Evolutionary conservation across 805 yeast genomes (phyloP).

Genomic region (Candida pseudofarinosa): DNA sequence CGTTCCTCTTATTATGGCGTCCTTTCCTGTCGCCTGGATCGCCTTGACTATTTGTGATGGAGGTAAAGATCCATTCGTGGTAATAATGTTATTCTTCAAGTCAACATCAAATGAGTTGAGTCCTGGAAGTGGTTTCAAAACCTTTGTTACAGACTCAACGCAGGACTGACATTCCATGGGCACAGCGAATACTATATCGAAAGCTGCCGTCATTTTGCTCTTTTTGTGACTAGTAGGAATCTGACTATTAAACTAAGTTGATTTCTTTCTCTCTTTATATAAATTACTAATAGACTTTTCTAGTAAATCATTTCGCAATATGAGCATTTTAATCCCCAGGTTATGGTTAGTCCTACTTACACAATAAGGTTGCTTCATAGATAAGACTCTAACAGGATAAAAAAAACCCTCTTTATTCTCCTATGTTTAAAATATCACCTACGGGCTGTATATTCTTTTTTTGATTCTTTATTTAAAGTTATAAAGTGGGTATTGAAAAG

Average conservation of each 20-base stretch:
- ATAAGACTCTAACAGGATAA: too few relatives aligned
- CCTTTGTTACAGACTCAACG: conserved; percentile 53
- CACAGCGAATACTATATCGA: conserved; percentile 77
- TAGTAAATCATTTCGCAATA: background rate
- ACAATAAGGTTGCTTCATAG: too few relatives aligned
- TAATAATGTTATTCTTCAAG: conserved; percentile 55
- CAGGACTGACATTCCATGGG: conserved; percentile 79
- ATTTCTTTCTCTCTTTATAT: background rate
- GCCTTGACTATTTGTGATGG: conserved; percentile 72
- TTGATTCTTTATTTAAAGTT: too few relatives aligned
- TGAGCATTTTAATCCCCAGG: background rate
- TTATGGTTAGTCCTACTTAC: background rate
- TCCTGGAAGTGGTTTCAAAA: conserved; percentile 50
- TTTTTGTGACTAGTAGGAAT: too few relatives aligned
- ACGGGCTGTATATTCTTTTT: too few relatives aligned
- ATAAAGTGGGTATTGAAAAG: too few relatives aligned
- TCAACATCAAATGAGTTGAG: conserved; percentile 53
- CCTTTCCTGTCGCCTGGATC: conserved; percentile 72
- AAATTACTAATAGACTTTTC: background rate
- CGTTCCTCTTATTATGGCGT: conserved; percentile 89
- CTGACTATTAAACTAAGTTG: background rate
- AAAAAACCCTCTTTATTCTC: too few relatives aligned
- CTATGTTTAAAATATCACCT: too few relatives aligned
- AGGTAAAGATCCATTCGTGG: conserved; percentile 64
- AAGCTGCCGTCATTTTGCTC: conserved; percentile 40